phyloP scores from a whole-genome alignment of 1,284 basidiomycete genomes.

The Rhodotorula glutinis region DNA sequence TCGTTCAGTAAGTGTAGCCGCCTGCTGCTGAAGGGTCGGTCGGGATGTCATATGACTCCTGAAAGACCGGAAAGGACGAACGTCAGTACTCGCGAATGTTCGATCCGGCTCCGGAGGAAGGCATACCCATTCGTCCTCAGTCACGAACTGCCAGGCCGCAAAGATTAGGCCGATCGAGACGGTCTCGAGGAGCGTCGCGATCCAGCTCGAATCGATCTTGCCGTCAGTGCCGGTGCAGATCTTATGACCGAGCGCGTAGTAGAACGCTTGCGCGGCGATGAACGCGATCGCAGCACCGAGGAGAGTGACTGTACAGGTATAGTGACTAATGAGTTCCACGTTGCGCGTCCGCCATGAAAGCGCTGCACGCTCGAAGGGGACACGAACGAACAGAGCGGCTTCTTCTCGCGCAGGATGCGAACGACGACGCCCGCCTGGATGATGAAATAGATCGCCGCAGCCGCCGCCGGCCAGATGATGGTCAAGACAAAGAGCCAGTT shows the following conservation, averaged over 20 bases:
- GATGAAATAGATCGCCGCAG: constrained; percentile 38
- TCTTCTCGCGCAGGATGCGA: constrained; percentile 41
- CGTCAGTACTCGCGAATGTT: not conserved
- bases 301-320: constrained; percentile 21
- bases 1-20: not conserved
- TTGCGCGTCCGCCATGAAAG: not conserved
- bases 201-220: constrained; percentile 42
- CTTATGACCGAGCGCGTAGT: constrained; percentile 40
- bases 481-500: constrained; percentile 43
- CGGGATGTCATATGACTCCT: not conserved
- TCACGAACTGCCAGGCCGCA: constrained; percentile 41
- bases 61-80: not conserved
- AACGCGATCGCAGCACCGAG: constrained; percentile 39
- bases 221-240: constrained; percentile 41
- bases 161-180: constrained; percentile 36
- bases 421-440: constrained; percentile 40
- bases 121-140: constrained; percentile 43
- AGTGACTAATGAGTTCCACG: not conserved
- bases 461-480: constrained; percentile 41
- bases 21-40: not conserved
- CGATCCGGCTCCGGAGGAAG: not conserved
- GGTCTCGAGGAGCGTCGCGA: constrained; percentile 43
- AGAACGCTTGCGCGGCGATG: constrained; percentile 38
- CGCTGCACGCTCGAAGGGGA: no score
- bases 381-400: constrained; percentile 39